Evolutionary conservation across 371 early-diverging fungal species (phyloP).

Genomic region (Rhizopus microsporus): DNA sequence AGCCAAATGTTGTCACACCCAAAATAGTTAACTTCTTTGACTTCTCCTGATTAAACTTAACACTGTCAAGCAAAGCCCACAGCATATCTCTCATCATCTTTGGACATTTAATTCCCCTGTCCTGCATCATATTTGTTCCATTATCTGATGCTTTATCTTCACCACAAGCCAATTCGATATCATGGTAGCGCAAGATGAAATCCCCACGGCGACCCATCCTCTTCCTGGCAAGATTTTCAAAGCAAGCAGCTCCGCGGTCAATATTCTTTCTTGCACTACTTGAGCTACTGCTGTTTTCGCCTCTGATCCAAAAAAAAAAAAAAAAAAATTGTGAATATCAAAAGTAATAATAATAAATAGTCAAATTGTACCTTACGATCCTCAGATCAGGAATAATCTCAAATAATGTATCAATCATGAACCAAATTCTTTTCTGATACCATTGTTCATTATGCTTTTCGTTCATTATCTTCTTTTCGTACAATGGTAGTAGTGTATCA

Average conservation of each 20-base stretch:
- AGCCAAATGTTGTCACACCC: no score
- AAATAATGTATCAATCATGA: constrained; percentile 5
- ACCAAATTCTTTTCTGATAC: constrained; percentile 1
- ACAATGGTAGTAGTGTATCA: constrained; percentile 1
- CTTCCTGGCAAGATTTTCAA: background rate
- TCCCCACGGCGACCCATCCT: constrained; percentile 1
- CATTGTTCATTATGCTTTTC: constrained; percentile 1
- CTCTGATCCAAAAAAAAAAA: constrained; percentile 5
- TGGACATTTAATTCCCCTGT: background rate
- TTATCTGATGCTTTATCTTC: background rate
- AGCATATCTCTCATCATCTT: background rate
- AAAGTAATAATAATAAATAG: background rate
- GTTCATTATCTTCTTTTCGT: background rate
- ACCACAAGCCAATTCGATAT: background rate
- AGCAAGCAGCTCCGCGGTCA: background rate
- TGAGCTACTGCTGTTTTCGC: constrained; percentile 4
- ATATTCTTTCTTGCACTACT: constrained; percentile 3
- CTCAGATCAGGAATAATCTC: background rate
- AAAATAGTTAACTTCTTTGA: no score
- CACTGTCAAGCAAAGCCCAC: no score
- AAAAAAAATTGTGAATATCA: background rate
- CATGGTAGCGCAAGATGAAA: background rate
- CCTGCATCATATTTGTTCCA: background rate
- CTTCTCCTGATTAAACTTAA: no score
- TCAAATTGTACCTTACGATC: background rate